phyloP scores from a whole-genome alignment of 768 basidiomycete species.

The Rhodotorula diobovata region DNA sequence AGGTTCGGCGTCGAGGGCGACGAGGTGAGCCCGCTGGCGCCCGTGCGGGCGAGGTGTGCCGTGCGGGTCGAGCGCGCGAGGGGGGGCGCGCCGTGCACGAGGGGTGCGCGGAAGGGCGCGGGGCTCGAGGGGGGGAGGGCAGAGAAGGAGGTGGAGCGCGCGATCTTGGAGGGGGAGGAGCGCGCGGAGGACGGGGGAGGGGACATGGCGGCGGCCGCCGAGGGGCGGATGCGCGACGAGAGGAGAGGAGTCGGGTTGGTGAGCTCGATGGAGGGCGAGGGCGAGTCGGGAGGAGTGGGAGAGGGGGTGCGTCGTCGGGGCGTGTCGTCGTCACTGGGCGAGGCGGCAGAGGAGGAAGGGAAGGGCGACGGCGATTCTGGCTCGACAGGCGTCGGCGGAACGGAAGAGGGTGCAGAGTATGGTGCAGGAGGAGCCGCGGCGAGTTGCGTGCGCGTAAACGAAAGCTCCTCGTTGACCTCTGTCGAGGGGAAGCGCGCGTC shows the following conservation, averaged over 20 bases:
- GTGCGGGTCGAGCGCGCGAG: slow-evolving; percentile 33
- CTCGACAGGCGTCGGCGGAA: not conserved
- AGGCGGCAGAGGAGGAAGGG: not conserved
- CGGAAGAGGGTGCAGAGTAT: not conserved
- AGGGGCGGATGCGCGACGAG: not conserved
- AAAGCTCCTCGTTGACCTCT: slow-evolving; percentile 36
- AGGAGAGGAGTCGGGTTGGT: slow-evolving; percentile 11
- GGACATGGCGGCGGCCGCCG: not conserved
- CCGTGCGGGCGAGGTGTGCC: slow-evolving; percentile 5
- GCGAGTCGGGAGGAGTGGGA: not conserved
- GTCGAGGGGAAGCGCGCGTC: not conserved
- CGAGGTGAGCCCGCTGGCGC: not conserved
- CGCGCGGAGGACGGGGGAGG: not conserved
- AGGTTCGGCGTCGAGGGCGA: slow-evolving; percentile 15
- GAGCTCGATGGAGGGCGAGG: slow-evolving; percentile 15
- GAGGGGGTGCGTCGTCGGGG: not conserved
- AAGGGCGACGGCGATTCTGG: not conserved
- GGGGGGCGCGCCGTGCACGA: not conserved
- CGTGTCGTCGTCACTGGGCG: not conserved
- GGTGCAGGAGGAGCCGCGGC: slow-evolving; percentile 13
- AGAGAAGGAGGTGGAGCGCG: not conserved
- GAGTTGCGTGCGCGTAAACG: slow-evolving; percentile 1
- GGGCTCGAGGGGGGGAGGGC: not conserved
- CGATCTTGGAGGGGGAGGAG: not conserved
- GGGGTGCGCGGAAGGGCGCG: not conserved